Conservation (phyloP, 495 filamentous ascomycete genomes). For the Penicillium pancosmium region DNA sequence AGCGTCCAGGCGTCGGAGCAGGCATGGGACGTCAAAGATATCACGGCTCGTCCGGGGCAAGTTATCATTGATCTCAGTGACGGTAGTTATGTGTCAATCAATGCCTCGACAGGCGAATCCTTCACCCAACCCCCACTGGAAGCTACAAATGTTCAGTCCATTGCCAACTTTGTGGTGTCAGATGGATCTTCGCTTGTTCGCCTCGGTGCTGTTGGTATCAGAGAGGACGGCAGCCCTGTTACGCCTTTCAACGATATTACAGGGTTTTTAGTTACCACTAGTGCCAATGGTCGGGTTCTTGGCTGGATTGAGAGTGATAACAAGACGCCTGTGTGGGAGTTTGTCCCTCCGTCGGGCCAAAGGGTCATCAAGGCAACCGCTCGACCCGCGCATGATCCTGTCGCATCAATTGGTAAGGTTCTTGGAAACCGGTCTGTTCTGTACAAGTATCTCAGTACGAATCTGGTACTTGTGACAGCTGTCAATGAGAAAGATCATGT, state of each 20-base stretch:
- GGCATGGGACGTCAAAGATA: constrained; percentile 69
- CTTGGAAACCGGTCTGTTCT: constrained; percentile 87
- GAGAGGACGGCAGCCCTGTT: constrained; percentile 39
- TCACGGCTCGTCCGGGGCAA: constrained; percentile 59
- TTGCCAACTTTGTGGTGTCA: constrained; percentile 33
- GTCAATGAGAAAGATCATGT: constrained; percentile 52
- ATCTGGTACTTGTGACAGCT: constrained; percentile 77
- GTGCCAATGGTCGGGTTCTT: constrained; percentile 59
- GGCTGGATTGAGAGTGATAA: constrained; percentile 56
- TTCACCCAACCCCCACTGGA: constrained; percentile 40
- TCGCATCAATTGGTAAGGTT: constrained; percentile 93
- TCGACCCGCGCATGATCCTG: constrained; percentile 76
- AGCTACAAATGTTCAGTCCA: constrained; percentile 31
- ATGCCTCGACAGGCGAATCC: constrained; percentile 59
- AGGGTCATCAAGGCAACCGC: constrained; percentile 65
- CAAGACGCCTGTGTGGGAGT: constrained; percentile 69
- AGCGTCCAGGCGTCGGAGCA: constrained; percentile 60
- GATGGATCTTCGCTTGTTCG: constrained; percentile 23
- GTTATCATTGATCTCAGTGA: constrained; percentile 61
- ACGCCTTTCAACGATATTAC: constrained; percentile 27
- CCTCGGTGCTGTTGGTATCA: constrained; percentile 34
- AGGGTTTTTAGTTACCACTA: constrained; percentile 62
- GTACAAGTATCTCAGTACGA: constrained; percentile 96
- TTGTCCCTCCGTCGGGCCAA: constrained; percentile 68
- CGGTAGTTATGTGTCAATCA: constrained; percentile 59